phyloP scores from a whole-genome alignment of 73 alveolate species.

The Paramecium tetraurelia region DNA sequence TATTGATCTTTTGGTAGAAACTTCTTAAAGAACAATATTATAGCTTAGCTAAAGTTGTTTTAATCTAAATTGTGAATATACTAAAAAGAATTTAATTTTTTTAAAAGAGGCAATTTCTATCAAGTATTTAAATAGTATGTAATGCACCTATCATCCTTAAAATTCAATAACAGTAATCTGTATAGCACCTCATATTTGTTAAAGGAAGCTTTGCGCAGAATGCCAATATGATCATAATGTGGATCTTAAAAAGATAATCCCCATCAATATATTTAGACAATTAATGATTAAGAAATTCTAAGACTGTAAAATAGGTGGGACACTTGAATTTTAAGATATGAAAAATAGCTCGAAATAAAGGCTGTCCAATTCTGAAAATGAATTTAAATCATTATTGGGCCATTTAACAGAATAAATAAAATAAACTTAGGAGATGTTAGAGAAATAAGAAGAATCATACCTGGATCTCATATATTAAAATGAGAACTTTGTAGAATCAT shows the following conservation, averaged over 20 bases:
- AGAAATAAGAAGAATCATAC: not conserved
- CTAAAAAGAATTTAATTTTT: not conserved
- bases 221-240: not conserved
- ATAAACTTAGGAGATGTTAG: not conserved
- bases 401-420: not conserved
- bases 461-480: not conserved
- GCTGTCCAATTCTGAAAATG: not conserved
- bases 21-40: too few relatives aligned
- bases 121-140: not conserved
- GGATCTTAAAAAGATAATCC: not conserved
- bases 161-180: not conserved
- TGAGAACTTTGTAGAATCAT: not conserved
- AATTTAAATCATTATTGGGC: not conserved
- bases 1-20: too few relatives aligned
- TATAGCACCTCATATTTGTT: not conserved
- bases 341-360: not conserved
- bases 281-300: not conserved
- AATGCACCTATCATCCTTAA: not conserved
- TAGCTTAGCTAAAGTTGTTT: too few relatives aligned
- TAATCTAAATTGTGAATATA: too few relatives aligned
- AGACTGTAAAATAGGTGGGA: not conserved
- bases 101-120: conserved; percentile 65
- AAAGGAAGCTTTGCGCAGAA: not conserved
- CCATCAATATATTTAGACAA: not conserved
- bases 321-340: not conserved